Percentiles rank a stretch among this genome's conserved stretches.
phyloP scores from a whole-genome alignment of 176 grass and related monocot genomes.

The Echinochloa phyllopogon region DNA sequence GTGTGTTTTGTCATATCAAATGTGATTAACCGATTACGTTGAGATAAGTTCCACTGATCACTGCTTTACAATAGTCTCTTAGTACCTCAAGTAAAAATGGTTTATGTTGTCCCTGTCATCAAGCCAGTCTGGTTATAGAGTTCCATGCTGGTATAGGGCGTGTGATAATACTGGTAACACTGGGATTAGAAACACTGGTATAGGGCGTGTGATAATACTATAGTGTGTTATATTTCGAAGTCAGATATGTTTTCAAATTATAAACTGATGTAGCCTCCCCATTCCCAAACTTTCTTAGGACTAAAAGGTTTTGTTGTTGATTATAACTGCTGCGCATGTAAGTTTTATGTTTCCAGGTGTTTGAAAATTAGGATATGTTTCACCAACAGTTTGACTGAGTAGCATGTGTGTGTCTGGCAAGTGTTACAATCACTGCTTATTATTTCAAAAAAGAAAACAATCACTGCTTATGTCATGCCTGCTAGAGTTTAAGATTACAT shows the following conservation, averaged over 20 bases:
- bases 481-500: neutral
- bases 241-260: neutral
- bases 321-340: neutral
- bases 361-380: neutral
- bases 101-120: neutral
- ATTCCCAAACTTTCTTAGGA: neutral
- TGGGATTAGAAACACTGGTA: neutral
- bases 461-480: neutral
- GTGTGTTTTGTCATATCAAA: neutral
- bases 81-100: slow-evolving; percentile 18
- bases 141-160: neutral
- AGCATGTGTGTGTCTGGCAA: neutral
- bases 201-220: neutral
- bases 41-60: neutral
- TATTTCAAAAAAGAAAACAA: too few species aligned
- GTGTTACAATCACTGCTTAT: neutral
- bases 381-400: neutral
- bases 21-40: slow-evolving; percentile 20
- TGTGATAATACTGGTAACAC: neutral
- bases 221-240: neutral
- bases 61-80: neutral
- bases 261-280: neutral
- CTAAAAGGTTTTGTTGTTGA: neutral
- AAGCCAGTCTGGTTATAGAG: neutral
- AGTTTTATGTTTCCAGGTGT: slow-evolving; percentile 12